A percentile compares a stretch with the other conserved stretches of the same genome.
These are phyloP conservation scores for Coleophoma eucalyptorum DNA, from an alignment of 2,329 filamentous ascomycete genomes.

Conservation along the genomic window DNA sequence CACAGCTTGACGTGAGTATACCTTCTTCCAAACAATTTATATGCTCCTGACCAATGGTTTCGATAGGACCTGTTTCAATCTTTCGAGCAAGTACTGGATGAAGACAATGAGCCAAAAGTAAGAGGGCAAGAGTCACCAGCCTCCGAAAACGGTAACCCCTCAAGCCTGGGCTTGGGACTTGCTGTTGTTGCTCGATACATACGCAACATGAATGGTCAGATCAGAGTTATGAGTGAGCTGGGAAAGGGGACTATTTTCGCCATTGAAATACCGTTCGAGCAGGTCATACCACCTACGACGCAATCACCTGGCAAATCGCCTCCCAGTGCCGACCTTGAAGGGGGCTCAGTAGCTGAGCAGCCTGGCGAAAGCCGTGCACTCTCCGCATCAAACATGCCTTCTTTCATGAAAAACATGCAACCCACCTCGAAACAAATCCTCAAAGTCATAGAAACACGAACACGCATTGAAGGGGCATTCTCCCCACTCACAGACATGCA, in stretches of 20 bases:
- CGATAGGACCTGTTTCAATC: slow-evolving; percentile 16
- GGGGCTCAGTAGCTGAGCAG: not conserved
- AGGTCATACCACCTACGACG: not conserved
- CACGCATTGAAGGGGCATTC: not conserved
- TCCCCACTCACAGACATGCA: slow-evolving; percentile 1
- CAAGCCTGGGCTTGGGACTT: slow-evolving; percentile 11
- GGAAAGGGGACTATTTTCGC: slow-evolving; percentile 20
- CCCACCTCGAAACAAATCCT: not conserved
- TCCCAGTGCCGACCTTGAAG: not conserved
- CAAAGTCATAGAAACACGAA: not conserved
- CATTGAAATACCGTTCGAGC: slow-evolving; percentile 18
- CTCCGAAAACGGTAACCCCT: not conserved
- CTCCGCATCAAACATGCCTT: not conserved
- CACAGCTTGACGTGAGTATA: slow-evolving; percentile 15
- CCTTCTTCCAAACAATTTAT: not conserved
- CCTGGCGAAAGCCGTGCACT: not conserved
- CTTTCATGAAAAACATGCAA: not conserved
- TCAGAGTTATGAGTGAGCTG: slow-evolving; percentile 15
- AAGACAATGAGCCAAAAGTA: slow-evolving; percentile 8
- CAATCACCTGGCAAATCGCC: not conserved
- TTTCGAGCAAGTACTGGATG: slow-evolving; percentile 16
- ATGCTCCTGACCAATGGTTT: not conserved
- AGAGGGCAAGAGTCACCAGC: slow-evolving; percentile 1
- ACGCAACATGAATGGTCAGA: slow-evolving; percentile 18
- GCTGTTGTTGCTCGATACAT: slow-evolving; percentile 19